Evolutionary conservation across 2,329 filamentous ascomycete genomes (phyloP), one percentile per base, ranked within the genome.

Genomic region (Aotearoamyces nothofagi): DNA sequence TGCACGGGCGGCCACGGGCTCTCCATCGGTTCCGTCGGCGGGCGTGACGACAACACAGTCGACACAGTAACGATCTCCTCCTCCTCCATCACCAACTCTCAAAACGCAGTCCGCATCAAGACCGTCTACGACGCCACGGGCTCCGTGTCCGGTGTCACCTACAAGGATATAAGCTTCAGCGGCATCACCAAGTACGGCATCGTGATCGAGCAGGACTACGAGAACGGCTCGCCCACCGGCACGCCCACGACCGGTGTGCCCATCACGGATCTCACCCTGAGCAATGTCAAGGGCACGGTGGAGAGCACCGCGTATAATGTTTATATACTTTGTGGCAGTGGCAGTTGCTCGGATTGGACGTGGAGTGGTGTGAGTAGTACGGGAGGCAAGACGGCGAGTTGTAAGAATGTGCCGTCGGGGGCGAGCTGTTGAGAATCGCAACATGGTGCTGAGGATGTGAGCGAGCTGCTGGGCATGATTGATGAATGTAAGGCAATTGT

Each of bases 101-200:
- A 58, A 27, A 69, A 70, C 45, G 68, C 65, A 31, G 54, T 69
- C 28, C 66, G 67, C 33, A 61, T 73, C 52, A 74, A 74, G 55
- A 66, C 63, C 8, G 57, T 63, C 15, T 58, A 50, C 24, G 58
- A 52, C 29, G 57, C 56, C 4, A 69, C 60, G 0, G 69, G 68
- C 24, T 52, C 52, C 5, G 62, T 74, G 33, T 51, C 45, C 19
- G 56, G 55, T 30, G 52, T 73, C 17, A 67, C 59, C 2, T 20
- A 8, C n/a, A 53, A 51, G 22, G 52, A 55, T 36, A 70, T 72
- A 46, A 56, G 52, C 2, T 51, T 71, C 2, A 55, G 50, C 22
- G 46, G 49, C 23, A 69, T 69, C 41, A 46, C 58, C 30, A 51
- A 59, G 13, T 68, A 70, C 43, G 66, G 61, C 24, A 61, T 73